Evolutionary conservation across 1,284 basidiomycete genomes (phyloP), one percentile per base, ranked within the genome.

Genomic region (Afroboletus lepidellus): DNA sequence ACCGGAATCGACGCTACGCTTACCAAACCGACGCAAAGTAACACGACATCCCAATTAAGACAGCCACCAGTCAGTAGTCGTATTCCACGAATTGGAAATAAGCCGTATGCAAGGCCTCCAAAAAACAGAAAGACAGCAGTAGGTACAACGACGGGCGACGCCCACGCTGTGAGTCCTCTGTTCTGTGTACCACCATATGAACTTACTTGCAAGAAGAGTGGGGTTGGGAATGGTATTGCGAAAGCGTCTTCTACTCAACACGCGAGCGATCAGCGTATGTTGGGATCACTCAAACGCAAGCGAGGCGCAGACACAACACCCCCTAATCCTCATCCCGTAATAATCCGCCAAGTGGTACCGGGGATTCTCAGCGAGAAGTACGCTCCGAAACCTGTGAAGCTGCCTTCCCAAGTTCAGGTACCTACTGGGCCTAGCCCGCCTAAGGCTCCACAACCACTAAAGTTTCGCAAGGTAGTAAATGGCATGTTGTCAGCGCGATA

Each of bases 21-120:
- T 9, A 37, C 30, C 29, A 50, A 37, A 20, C 32, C 37, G 42
- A 20, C 51, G 21, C 57, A 60, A 51, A 61, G 61, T 39, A 65
- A 72, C 25, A 51, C 58, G 8, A 78, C 74, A 46, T 81, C 81
- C 15, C 74, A 55, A 42, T 61, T 86, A 46, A 82, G 79, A 59
- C 82, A 85, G 58, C 70, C 76, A 2, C 67, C 75, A 20, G 73
- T 74, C n/a, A 69, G 60, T 1, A 87, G 87, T 66, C 78, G 76
- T 66, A 90, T 90, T 57, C 87, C 87, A 8, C 74, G 87, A 48
- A 81, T 84, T 46, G 82, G 80, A 27, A 66, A 68, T 16, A 88
- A 87, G 56, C 85, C 87, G 1, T 89, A 89, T 65, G 70, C 77
- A 24, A 74, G 81, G 55, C 75, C 78, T 33, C 45, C 55, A n/a